phyloP scores from a whole-genome alignment of 495 filamentous ascomycete species.

The Xylaria flabelliformis region DNA sequence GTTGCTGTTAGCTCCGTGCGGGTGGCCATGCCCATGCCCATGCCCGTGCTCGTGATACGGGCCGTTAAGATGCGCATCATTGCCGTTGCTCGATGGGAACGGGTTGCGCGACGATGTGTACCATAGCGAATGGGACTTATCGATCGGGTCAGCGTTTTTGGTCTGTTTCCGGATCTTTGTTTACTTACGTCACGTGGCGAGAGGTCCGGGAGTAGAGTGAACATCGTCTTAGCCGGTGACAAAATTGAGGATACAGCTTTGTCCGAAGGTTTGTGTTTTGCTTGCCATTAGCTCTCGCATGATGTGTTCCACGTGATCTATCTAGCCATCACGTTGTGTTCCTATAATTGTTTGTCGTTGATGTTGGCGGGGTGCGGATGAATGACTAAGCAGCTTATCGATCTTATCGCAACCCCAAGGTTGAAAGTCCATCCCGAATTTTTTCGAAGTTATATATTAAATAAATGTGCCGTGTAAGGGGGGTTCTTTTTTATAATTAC shows the following conservation, averaged over 20 bases:
- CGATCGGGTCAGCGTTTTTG: conserved; percentile 21
- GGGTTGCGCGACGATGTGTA: conserved; percentile 64
- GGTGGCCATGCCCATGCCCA: conserved; percentile 14
- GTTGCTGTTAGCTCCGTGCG: conserved; percentile 27
- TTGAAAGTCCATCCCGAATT: neutral
- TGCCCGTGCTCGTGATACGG: conserved; percentile 30
- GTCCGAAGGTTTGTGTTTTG: neutral
- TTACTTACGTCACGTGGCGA: conserved; percentile 71
- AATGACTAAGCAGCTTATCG: conserved; percentile 28
- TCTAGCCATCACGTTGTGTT: conserved; percentile 8
- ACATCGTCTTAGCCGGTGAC: conserved; percentile 51
- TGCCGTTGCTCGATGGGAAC: conserved; percentile 33
- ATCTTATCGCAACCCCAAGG: conserved; percentile 13
- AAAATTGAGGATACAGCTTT: neutral
- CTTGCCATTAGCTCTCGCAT: neutral
- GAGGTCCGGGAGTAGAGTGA: conserved; percentile 74
- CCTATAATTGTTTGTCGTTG: neutral
- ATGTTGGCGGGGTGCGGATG: conserved; percentile 19
- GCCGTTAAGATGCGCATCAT: conserved; percentile 39
- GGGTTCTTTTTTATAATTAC: neutral
- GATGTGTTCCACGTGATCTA: conserved; percentile 1
- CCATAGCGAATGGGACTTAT: conserved; percentile 73
- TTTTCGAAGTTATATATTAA: neutral
- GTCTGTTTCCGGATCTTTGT: conserved; percentile 26
- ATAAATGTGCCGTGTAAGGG: neutral